A percentile compares a stretch with the other conserved stretches of the same genome.
Conservation (phyloP, 805 yeast genomes). For the Zygosaccharomyces pseudorouxii region DNA sequence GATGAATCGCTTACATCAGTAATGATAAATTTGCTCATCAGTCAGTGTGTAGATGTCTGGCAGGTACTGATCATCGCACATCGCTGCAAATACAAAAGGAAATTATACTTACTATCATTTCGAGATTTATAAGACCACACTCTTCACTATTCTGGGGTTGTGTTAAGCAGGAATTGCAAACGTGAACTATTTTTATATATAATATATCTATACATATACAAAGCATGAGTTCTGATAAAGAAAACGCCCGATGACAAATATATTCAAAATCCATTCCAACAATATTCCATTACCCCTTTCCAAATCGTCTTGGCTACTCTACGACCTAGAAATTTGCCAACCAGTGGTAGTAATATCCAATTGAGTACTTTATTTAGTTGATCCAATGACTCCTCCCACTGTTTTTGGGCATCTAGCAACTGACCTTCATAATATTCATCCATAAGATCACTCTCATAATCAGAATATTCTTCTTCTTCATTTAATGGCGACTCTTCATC, state of each 20-base stretch:
- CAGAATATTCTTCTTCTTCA: slow-evolving; percentile 14
- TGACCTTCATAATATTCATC: slow-evolving; percentile 25
- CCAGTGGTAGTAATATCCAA: slow-evolving; percentile 57
- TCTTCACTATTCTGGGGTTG: slow-evolving; percentile 8
- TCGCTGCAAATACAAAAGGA: background rate
- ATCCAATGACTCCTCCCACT: slow-evolving; percentile 65
- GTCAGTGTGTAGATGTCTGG: slow-evolving; percentile 3
- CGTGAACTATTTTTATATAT: background rate
- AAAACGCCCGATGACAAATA: background rate
- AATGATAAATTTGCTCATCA: slow-evolving; percentile 9
- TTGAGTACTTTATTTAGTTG: slow-evolving; percentile 56
- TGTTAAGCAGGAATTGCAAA: slow-evolving; percentile 7
- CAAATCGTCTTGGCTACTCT: slow-evolving; percentile 43
- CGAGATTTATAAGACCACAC: slow-evolving; percentile 9
- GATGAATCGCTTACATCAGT: slow-evolving; percentile 9
- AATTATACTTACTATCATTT: slow-evolving; percentile 5
- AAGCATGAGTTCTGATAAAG: background rate
- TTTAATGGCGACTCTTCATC: slow-evolving; percentile 5
- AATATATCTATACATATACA: slow-evolving; percentile 1
- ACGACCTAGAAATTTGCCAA: slow-evolving; percentile 67
- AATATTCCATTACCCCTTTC: slow-evolving; percentile 24
- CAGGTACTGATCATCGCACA: background rate
- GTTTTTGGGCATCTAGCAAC: slow-evolving; percentile 51
- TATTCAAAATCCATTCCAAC: slow-evolving; percentile 15
- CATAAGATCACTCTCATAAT: slow-evolving; percentile 11